These are phyloP conservation scores for Rubroboletus satanas DNA, from an alignment of 768 basidiomycete species.

Conservation along the genomic window DNA sequence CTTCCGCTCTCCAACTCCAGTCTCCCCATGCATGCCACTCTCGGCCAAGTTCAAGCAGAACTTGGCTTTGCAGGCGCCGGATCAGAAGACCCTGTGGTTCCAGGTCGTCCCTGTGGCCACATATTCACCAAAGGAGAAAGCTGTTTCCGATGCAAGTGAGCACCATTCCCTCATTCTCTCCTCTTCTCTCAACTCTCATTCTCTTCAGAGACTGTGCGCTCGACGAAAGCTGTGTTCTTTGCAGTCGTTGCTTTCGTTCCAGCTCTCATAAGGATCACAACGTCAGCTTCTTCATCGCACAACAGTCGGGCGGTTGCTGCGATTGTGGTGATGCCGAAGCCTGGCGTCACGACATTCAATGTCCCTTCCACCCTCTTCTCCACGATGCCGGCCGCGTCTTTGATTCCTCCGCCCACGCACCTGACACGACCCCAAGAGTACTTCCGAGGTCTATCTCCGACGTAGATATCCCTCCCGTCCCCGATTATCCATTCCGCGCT, in stretches of 20 bases:
- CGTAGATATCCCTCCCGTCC: slow-evolving; percentile 56
- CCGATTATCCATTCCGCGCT: slow-evolving; percentile 54
- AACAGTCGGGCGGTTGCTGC: slow-evolving; percentile 90
- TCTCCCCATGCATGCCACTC: slow-evolving; percentile 57
- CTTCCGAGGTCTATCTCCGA: slow-evolving; percentile 38
- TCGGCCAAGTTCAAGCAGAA: slow-evolving; percentile 67
- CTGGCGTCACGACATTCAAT: slow-evolving; percentile 66
- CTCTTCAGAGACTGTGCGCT: slow-evolving; percentile 77
- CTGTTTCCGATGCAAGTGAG: slow-evolving; percentile 93
- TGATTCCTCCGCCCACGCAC: slow-evolving; percentile 14
- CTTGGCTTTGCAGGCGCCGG: slow-evolving; percentile 55
- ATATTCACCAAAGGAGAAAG: slow-evolving; percentile 90
- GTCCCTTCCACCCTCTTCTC: slow-evolving; percentile 70
- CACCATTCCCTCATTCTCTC: slow-evolving; percentile 10
- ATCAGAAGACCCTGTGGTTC: slow-evolving; percentile 53
- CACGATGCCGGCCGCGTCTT: slow-evolving; percentile 10
- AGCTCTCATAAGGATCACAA: slow-evolving; percentile 87
- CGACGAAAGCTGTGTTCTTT: slow-evolving; percentile 88
- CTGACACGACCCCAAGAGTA: slow-evolving; percentile 41
- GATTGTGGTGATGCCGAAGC: slow-evolving; percentile 93
- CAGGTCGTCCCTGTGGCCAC: slow-evolving; percentile 77
- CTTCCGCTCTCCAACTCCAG: slow-evolving; percentile 60
- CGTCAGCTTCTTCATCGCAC: slow-evolving; percentile 88
- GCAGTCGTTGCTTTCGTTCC: slow-evolving; percentile 83
- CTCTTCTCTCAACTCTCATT: slow-evolving; percentile 1